Evolutionary conservation across 2,329 filamentous ascomycete species (phyloP).

Genomic region (Epichloe gansuensis): DNA sequence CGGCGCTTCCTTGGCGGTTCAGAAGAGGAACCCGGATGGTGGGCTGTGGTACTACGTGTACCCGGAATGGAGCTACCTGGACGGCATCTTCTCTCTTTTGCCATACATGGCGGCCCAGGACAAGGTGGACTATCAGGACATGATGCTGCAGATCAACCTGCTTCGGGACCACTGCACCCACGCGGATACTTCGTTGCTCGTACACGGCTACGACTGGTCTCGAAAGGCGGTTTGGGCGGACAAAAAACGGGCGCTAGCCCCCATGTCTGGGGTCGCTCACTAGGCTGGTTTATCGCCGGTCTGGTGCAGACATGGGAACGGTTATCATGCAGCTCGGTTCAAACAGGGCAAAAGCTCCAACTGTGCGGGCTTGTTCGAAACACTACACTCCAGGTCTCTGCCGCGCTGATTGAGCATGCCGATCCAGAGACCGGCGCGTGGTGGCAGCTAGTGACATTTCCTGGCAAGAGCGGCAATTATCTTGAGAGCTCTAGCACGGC

Average conservation of each 20-base stretch:
- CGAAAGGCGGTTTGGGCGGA: constrained; percentile 40
- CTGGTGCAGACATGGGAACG: constrained; percentile 37
- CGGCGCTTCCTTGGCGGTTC: constrained; percentile 11
- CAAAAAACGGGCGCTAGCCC: constrained; percentile 36
- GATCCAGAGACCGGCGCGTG: constrained; percentile 36
- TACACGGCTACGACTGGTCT: constrained; percentile 42
- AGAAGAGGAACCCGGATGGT: constrained; percentile 19
- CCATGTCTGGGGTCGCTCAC: constrained; percentile 39
- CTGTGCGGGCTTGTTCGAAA: constrained; percentile 12
- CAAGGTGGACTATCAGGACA: constrained; percentile 10
- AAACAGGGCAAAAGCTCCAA: not conserved
- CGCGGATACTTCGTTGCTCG: constrained; percentile 8
- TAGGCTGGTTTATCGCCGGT: constrained; percentile 43
- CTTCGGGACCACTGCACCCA: constrained; percentile 8
- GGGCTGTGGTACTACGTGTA: constrained; percentile 30
- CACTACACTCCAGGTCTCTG: not conserved
- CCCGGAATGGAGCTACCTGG: constrained; percentile 39
- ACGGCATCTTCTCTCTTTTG: constrained; percentile 38
- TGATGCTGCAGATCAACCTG: constrained; percentile 11
- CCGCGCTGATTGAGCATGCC: constrained; percentile 22
- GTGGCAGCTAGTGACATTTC: constrained; percentile 41
- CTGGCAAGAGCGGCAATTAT: constrained; percentile 42
- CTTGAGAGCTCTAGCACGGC: constrained; percentile 47
- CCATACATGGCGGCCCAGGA: constrained; percentile 23
- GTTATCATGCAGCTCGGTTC: constrained; percentile 14